Percentiles rank a stretch among this genome's conserved stretches.
Evolutionary conservation across 177 flowering plant genomes (phyloP).

Genomic region (Telopea speciosissima): DNA sequence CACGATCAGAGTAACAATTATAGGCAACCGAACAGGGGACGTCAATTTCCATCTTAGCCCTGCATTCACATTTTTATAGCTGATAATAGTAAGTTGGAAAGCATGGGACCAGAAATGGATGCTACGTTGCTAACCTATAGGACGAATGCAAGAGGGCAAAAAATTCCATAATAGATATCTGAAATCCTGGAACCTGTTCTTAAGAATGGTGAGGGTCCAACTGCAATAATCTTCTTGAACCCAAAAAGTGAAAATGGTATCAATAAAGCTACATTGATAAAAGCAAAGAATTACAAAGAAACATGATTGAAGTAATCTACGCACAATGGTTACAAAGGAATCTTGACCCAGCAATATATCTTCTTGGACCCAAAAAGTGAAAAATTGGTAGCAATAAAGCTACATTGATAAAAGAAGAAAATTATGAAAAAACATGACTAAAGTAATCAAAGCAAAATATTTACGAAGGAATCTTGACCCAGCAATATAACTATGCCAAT

Average conservation of each 20-base stretch:
- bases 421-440: too few relatives aligned
- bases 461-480: too few relatives aligned
- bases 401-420: too few relatives aligned
- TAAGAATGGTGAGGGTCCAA: not conserved
- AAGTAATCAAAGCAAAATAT: too few relatives aligned
- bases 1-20: conserved; percentile 70
- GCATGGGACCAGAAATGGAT: not conserved
- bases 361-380: too few relatives aligned
- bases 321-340: not conserved
- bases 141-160: not conserved
- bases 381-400: too few relatives aligned
- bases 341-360: not conserved
- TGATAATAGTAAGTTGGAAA: not conserved
- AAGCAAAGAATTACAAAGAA: not conserved
- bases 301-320: not conserved
- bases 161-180: not conserved
- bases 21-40: conserved; percentile 84
- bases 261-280: not conserved
- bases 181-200: not conserved
- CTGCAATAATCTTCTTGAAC: not conserved
- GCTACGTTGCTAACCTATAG: not conserved
- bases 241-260: not conserved
- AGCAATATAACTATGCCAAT: not conserved
- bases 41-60: conserved; percentile 71
- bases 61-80: conserved; percentile 29